Conservation (phyloP, 805 yeast genomes). For the Jamesozyma spencerorum region DNA sequence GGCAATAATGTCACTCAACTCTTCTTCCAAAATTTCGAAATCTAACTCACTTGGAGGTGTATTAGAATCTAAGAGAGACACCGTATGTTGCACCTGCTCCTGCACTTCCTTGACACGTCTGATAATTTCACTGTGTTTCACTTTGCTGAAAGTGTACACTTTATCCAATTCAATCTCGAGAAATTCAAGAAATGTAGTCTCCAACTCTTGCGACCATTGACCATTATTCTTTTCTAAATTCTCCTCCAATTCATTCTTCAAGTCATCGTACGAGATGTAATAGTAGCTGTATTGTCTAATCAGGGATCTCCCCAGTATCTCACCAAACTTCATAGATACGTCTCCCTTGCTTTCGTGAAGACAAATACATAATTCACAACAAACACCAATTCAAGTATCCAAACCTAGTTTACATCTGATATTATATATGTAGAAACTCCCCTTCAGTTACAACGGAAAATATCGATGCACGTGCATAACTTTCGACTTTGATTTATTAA, state of each 20-base stretch:
- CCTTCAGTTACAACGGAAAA: no score
- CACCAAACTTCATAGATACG: slow-evolving; percentile 81
- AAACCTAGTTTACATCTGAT: no score
- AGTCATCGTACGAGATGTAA: slow-evolving; percentile 84
- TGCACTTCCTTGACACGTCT: slow-evolving; percentile 81
- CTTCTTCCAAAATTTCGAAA: slow-evolving; percentile 67
- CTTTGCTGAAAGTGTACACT: slow-evolving; percentile 82
- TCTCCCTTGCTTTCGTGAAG: not conserved
- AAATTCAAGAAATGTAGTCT: slow-evolving; percentile 67
- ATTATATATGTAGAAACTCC: no score
- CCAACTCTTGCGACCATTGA: slow-evolving; percentile 68
- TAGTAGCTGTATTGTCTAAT: slow-evolving; percentile 86
- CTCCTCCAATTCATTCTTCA: slow-evolving; percentile 70
- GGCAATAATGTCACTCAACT: slow-evolving; percentile 79
- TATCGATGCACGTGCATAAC: no score
- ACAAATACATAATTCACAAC: not conserved
- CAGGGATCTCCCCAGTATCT: slow-evolving; percentile 78
- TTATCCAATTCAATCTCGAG: slow-evolving; percentile 84
- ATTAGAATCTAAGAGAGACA: slow-evolving; percentile 43
- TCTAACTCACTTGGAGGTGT: slow-evolving; percentile 52
- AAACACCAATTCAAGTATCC: no score
- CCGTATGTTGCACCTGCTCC: slow-evolving; percentile 56
- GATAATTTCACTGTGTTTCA: slow-evolving; percentile 76
- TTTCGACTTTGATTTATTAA: no score
- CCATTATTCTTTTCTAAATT: slow-evolving; percentile 46